Evolutionary conservation across 805 yeast genomes (phyloP).

Genomic region (Zygosaccharomyces pseudorouxii): DNA sequence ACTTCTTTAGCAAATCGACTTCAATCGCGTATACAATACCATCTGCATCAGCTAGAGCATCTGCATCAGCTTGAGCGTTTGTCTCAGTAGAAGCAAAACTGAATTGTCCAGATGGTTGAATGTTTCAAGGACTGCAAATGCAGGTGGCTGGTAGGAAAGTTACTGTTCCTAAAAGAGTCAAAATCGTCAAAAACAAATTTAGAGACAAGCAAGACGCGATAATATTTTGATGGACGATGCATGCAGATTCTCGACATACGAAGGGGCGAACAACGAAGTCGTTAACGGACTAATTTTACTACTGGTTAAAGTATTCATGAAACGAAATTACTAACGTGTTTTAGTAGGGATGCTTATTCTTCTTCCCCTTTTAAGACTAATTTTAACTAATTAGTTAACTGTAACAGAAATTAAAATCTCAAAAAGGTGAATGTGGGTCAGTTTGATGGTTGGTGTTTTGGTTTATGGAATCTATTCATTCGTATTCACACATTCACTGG

Average conservation of each 20-base stretch:
- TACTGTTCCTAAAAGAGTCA: neutral
- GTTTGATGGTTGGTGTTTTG: neutral
- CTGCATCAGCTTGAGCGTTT: too few species aligned
- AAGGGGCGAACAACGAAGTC: neutral
- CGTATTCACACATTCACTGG: neutral
- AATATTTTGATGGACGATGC: conserved; percentile 2
- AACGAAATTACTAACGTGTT: neutral
- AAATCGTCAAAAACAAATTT: neutral
- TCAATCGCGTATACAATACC: too few species aligned
- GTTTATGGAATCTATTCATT: neutral
- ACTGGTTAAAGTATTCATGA: neutral
- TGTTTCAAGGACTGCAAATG: neutral
- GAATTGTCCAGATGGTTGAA: neutral
- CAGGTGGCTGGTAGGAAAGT: neutral
- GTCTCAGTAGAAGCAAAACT: neutral
- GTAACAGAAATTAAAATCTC: neutral
- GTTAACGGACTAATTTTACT: neutral
- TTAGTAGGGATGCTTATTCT: neutral
- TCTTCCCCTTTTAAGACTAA: neutral
- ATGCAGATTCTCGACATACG: neutral
- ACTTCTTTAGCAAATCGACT: too few species aligned
- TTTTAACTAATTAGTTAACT: neutral
- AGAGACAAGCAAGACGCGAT: neutral
- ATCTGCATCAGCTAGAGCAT: too few species aligned
- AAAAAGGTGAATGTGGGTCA: neutral